These are phyloP conservation scores for Colletotrichum sp. DNA, from an alignment of 2,329 filamentous ascomycete genomes.

Conservation along the genomic window DNA sequence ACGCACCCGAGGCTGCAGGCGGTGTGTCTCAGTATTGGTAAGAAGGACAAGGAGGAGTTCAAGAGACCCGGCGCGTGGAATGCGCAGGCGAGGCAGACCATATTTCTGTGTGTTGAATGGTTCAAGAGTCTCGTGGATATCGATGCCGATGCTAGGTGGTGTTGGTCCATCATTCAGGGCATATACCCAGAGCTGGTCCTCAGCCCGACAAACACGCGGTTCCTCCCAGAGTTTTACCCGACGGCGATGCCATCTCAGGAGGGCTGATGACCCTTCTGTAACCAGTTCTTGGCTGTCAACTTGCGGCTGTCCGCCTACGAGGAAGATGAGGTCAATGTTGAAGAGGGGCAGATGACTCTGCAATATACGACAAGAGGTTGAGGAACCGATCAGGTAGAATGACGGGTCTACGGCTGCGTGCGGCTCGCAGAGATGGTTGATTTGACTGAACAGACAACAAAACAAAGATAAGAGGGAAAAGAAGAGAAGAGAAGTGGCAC, in stretches of 20 bases:
- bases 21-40: slow-evolving; percentile 48
- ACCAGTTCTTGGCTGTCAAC: neutral
- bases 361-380: neutral
- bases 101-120: slow-evolving; percentile 62
- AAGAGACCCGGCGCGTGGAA: slow-evolving; percentile 51
- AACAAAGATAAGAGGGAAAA: neutral
- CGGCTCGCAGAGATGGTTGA: neutral
- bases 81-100: slow-evolving; percentile 45
- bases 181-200: slow-evolving; percentile 38
- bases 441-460: neutral
- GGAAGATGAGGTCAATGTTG: neutral
- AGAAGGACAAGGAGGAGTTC: neutral
- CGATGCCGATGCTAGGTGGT: slow-evolving; percentile 61
- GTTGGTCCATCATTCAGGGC: slow-evolving; percentile 54
- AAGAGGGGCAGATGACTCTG: neutral
- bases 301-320: neutral
- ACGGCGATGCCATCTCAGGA: neutral
- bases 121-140: slow-evolving; percentile 59
- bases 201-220: neutral
- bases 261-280: neutral
- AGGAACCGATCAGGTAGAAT: neutral
- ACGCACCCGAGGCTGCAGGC: slow-evolving; percentile 51
- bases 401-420: neutral
- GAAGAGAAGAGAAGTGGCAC: neutral
- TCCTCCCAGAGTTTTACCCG: neutral